These are phyloP conservation scores for Gnaphalium uliginosum DNA, from an alignment of 129 eudicot genomes.

Conservation along the genomic window DNA sequence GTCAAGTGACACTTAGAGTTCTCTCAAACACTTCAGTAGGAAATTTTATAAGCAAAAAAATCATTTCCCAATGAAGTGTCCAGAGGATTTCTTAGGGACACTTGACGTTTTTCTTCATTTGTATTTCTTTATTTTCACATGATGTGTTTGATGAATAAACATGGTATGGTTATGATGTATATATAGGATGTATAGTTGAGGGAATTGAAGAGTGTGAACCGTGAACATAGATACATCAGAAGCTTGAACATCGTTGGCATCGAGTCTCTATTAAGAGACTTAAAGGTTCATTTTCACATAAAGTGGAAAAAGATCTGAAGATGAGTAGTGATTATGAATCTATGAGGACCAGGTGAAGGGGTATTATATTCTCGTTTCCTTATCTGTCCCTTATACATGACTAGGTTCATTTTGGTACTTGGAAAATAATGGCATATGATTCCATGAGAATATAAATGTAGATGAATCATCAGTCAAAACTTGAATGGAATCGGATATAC, in stretches of 20 bases:
- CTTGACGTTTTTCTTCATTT: constrained; percentile 11
- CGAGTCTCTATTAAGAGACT: constrained; percentile 8
- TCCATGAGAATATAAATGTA: background rate
- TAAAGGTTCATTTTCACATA: background rate
- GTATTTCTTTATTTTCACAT: background rate
- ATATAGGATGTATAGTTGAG: constrained; percentile 5
- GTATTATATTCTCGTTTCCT: constrained; percentile 23
- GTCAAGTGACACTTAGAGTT: constrained; percentile 21
- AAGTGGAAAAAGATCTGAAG: background rate
- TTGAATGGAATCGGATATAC: background rate
- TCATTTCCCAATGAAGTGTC: constrained; percentile 34
- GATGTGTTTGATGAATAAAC: constrained; percentile 3
- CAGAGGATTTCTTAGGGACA: constrained; percentile 28
- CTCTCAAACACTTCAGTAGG: constrained; percentile 39
- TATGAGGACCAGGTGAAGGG: constrained; percentile 20
- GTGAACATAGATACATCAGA: constrained; percentile 7
- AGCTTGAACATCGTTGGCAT: constrained; percentile 22
- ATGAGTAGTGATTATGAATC: background rate
- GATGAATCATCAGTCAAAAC: background rate
- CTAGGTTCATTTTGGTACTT: constrained; percentile 6
- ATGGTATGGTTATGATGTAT: background rate
- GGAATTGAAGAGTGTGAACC: background rate
- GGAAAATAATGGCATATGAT: background rate
- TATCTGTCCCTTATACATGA: background rate
- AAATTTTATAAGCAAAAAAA: background rate